Evolutionary conservation across 495 filamentous ascomycete species (phyloP), one percentile per base, ranked within the genome.

Genomic region (Podospora pseudopauciseta): DNA sequence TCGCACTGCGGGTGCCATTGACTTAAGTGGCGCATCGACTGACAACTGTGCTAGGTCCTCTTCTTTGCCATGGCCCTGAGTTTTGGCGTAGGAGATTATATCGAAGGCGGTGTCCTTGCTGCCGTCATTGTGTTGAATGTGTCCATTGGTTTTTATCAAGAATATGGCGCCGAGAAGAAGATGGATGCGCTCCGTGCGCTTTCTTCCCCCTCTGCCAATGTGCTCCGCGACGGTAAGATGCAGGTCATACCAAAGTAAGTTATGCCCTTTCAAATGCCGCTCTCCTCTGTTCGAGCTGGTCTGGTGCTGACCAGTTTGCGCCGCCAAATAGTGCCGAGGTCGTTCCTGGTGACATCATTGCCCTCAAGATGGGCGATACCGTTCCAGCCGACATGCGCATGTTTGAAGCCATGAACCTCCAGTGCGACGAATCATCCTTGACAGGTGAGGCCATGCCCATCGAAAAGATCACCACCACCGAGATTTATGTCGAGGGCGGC

Each of bases 81-180:
- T 71, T 96, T 92, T 73, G 91, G 86, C 63, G 90, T 96, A 54
- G 76, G 82, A 34, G 91, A 94, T 70, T 94, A 88, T 71, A 88
- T 96, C 65, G 92, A 96, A 80, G 93, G 91, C 23, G 90, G 90
- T 54, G 92, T 96, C 23, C 86, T 96, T 20, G 87, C 90, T 5
- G 90, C 87, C 30, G 92, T 96, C 75, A 93, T 96, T 64, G 72
- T 90, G 6, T 80, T 96, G 69, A 96, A 96, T 71, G 89, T 94
- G 34, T 79, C 87, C n/a, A 87, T 89, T 69, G 88, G 88, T 18
- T 96, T 95, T 81, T 86, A 85, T 60, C 92, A 96, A 74, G 92
- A 96, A 74, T 94, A 90, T 74, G 84, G 87, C 64, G 93, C 93
- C 27, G 92, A 94, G 74, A 91, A 94, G 81, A 93, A 90, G 67